A percentile compares a stretch with the other conserved stretches of the same genome.
These are phyloP conservation scores for Cercospora nicotianae DNA, from an alignment of 2,329 filamentous ascomycete genomes.

Conservation along the genomic window DNA sequence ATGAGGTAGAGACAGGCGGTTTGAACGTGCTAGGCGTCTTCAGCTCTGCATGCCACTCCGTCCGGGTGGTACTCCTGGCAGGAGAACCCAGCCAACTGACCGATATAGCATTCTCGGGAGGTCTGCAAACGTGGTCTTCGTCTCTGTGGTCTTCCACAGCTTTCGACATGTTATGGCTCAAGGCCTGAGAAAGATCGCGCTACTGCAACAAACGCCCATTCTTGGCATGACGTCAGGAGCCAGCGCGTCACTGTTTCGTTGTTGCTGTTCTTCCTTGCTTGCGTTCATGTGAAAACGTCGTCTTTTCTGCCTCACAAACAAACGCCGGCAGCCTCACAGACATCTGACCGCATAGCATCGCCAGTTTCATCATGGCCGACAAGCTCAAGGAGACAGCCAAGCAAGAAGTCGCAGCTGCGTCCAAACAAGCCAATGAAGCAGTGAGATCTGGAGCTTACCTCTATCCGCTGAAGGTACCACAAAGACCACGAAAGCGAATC, in stretches of 20 bases:
- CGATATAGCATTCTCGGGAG: not conserved
- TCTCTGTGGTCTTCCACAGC: not conserved
- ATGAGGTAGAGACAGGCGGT: not conserved
- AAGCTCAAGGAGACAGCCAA: constrained; percentile 59
- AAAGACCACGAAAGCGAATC: not conserved
- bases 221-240: not conserved
- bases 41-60: no score
- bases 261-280: not conserved
- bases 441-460: constrained; percentile 75
- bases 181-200: not conserved
- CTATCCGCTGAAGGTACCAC: constrained; percentile 71
- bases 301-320: not conserved
- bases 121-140: not conserved
- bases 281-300: not conserved
- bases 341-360: not conserved
- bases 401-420: constrained; percentile 71
- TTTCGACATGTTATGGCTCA: not conserved
- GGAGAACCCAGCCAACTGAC: not conserved
- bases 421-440: constrained; percentile 64
- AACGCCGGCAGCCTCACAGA: not conserved
- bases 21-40: not conserved
- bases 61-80: not conserved
- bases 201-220: not conserved
- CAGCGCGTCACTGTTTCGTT: not conserved
- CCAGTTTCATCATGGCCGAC: constrained; percentile 26